These are phyloP conservation scores for Lumnitzera racemosa DNA, from an alignment of 345 rosid species.

Conservation along the genomic window DNA sequence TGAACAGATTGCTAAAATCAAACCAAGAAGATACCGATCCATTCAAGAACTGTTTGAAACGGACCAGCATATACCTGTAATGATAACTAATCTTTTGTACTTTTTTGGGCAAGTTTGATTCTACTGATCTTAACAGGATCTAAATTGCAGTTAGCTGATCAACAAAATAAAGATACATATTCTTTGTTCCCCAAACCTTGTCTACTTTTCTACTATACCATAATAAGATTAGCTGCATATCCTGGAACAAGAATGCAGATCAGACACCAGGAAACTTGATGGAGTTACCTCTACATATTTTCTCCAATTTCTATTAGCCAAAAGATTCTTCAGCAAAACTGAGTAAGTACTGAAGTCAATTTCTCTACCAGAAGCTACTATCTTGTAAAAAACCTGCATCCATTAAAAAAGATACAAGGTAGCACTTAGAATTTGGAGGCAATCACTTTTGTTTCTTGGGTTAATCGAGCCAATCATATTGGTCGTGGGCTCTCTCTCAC, in stretches of 20 bases:
- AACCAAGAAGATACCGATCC: too few species aligned
- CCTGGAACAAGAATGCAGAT: too few species aligned
- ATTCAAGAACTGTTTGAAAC: too few species aligned
- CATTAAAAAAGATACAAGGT: constrained; percentile 1
- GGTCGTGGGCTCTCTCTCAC: neutral
- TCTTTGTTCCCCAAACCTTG: neutral
- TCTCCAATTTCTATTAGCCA: constrained; percentile 85
- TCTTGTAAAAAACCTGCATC: constrained; percentile 70
- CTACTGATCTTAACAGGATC: neutral
- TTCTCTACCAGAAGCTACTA: constrained; percentile 49
- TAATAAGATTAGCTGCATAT: too few species aligned
- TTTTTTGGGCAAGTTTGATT: neutral
- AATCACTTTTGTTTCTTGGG: neutral
- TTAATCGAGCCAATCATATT: neutral
- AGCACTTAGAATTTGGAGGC: neutral
- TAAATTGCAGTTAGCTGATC: neutral
- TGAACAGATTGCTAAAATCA: too few species aligned
- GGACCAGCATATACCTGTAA: too few species aligned
- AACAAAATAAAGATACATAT: neutral
- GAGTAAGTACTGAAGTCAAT: constrained; percentile 51
- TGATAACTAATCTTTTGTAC: too few species aligned
- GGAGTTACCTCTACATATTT: constrained; percentile 77
- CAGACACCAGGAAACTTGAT: too few species aligned
- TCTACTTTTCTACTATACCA: too few species aligned
- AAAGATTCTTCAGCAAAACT: constrained; percentile 60